Evolutionary conservation across 176 grass and related monocot genomes (phyloP).

Genomic region (Canna indica): DNA sequence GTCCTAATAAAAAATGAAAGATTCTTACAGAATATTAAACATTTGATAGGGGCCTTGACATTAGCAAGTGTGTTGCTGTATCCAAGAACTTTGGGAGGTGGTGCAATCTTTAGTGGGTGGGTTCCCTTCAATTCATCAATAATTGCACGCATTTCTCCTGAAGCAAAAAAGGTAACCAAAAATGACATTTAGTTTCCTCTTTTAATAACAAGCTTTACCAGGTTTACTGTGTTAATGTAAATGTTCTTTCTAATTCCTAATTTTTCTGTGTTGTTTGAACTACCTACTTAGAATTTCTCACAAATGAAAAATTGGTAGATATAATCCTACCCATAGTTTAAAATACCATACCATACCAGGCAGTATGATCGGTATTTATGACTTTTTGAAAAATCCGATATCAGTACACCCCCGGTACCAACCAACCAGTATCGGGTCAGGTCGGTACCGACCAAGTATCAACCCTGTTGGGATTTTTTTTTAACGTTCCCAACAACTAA

Average conservation of each 20-base stretch:
- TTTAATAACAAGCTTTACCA: not conserved
- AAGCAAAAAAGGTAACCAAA: slow-evolving; percentile 58
- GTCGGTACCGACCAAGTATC: no score
- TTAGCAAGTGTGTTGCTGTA: slow-evolving; percentile 84
- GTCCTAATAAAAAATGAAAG: not conserved
- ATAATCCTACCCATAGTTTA: no score
- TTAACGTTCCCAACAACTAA: no score
- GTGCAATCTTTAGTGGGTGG: slow-evolving; percentile 81
- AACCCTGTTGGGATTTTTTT: no score
- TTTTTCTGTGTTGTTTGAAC: not conserved
- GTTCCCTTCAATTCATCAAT: slow-evolving; percentile 71
- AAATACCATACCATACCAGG: no score
- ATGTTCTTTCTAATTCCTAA: not conserved
- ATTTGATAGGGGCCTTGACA: slow-evolving; percentile 50
- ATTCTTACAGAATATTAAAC: not conserved
- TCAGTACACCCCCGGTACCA: no score
- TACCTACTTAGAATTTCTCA: not conserved
- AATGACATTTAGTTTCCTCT: not conserved
- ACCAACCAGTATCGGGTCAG: no score
- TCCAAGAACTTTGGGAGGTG: slow-evolving; percentile 74
- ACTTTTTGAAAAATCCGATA: no score
- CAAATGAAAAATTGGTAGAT: not conserved
- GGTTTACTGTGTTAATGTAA: not conserved
- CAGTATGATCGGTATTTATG: no score
- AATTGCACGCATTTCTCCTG: slow-evolving; percentile 46